Conservation (phyloP, 2,329 filamentous ascomycete species). For the Claviceps spartinae region DNA sequence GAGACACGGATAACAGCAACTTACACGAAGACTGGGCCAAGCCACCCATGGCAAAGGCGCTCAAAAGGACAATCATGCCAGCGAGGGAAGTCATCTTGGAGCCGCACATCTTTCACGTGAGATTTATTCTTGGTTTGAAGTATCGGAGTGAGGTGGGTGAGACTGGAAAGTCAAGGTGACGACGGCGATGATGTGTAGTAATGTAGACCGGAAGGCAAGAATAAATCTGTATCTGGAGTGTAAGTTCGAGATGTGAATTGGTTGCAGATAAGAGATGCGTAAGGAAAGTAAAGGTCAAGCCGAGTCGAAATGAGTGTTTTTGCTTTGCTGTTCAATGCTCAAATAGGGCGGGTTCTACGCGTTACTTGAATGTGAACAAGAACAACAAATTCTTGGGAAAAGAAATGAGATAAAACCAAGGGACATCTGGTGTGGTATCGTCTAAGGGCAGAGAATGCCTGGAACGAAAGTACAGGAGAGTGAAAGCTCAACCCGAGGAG, state of each 20-base stretch:
- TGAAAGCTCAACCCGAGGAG: too few relatives aligned
- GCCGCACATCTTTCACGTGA: conserved; percentile 12
- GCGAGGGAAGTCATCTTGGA: conserved; percentile 16
- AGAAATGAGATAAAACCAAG: neutral
- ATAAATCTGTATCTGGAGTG: neutral
- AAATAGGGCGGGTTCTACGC: neutral
- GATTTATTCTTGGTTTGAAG: neutral
- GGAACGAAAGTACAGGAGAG: neutral
- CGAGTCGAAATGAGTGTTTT: neutral
- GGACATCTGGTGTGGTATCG: neutral
- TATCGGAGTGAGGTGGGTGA: neutral
- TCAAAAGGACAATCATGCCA: conserved; percentile 11
- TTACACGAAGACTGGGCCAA: conserved; percentile 11
- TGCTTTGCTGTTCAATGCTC: neutral
- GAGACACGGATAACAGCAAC: neutral
- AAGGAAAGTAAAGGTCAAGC: neutral
- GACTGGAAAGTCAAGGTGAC: neutral
- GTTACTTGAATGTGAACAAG: neutral
- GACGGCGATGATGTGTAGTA: neutral
- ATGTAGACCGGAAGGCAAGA: neutral
- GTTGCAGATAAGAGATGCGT: neutral
- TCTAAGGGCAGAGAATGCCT: neutral
- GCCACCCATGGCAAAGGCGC: conserved; percentile 10
- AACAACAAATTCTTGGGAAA: neutral
- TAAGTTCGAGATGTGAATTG: neutral